A percentile compares a stretch with the other conserved stretches of the same genome.
Conservation (phyloP, 1,139 yeast species). For the Blastobotrys illinoisensis region DNA sequence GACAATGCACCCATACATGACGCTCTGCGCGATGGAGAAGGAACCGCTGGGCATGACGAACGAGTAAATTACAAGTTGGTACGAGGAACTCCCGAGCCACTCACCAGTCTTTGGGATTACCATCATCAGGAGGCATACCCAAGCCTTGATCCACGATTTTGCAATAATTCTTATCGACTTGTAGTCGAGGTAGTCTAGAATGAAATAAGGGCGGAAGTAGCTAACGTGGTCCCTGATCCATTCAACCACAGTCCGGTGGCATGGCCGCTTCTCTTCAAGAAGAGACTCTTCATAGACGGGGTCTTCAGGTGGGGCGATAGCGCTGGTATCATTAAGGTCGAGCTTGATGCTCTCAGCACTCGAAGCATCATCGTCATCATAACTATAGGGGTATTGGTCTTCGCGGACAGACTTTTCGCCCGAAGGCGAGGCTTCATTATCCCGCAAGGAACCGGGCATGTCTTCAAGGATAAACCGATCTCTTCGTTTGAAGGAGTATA, state of each 20-base stretch:
- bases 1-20: conserved; percentile 18
- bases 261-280: not conserved
- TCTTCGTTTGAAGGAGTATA: too few species aligned
- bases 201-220: conserved; percentile 24
- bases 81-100: conserved; percentile 28
- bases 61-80: conserved; percentile 23
- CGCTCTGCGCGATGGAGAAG: conserved; percentile 22
- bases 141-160: conserved; percentile 28
- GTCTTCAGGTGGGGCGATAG: conserved; percentile 8
- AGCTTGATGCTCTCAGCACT: not conserved
- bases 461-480: not conserved
- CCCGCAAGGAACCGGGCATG: not conserved
- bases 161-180: conserved; percentile 22
- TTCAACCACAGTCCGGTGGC: not conserved
- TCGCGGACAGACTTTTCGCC: not conserved
- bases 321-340: conserved; percentile 5
- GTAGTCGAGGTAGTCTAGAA: conserved; percentile 27
- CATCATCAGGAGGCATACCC: conserved; percentile 22
- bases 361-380: not conserved
- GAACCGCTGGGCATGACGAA: conserved; percentile 28
- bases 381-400: not conserved
- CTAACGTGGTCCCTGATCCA: not conserved
- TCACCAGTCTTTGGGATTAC: conserved; percentile 17
- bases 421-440: not conserved
- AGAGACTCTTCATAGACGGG: not conserved